Conservation (phyloP, 495 filamentous ascomycete species). For the Talaromyces trachyspermus region DNA sequence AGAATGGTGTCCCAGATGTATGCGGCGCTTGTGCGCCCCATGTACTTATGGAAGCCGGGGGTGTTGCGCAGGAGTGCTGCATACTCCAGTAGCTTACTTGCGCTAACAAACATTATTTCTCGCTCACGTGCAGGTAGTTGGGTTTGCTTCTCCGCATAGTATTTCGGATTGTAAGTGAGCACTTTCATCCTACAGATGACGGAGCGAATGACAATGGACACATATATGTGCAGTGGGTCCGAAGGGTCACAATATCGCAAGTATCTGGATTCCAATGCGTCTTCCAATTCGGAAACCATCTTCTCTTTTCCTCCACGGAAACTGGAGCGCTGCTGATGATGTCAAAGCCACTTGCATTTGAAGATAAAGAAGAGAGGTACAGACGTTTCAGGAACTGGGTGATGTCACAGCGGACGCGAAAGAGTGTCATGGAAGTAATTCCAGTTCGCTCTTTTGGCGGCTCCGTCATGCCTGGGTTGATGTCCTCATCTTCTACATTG, state of each 20-base stretch:
- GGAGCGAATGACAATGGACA: slow-evolving; percentile 35
- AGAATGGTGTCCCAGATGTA: slow-evolving; percentile 38
- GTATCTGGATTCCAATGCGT: slow-evolving; percentile 34
- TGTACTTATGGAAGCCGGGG: slow-evolving; percentile 19
- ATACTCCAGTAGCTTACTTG: slow-evolving; percentile 30
- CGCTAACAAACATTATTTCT: slow-evolving; percentile 29
- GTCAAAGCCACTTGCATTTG: not conserved
- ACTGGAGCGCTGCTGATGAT: not conserved
- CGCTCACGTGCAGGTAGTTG: slow-evolving; percentile 25
- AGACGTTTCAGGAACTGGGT: not conserved
- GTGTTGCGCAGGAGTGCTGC: slow-evolving; percentile 21
- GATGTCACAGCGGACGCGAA: slow-evolving; percentile 55
- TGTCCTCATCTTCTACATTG: slow-evolving; percentile 58
- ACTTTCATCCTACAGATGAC: slow-evolving; percentile 28
- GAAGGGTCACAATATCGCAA: slow-evolving; percentile 49
- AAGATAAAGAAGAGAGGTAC: not conserved
- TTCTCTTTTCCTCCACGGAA: slow-evolving; percentile 29
- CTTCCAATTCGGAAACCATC: slow-evolving; percentile 28
- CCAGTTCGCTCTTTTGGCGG: slow-evolving; percentile 44
- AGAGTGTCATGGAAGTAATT: slow-evolving; percentile 68
- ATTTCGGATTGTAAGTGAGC: slow-evolving; percentile 34
- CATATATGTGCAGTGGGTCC: slow-evolving; percentile 53
- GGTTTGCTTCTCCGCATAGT: slow-evolving; percentile 18
- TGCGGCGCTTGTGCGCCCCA: slow-evolving; percentile 27
- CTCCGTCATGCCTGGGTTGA: slow-evolving; percentile 47